These are phyloP conservation scores for Aspergillus puulaauensis DNA, from an alignment of 2,329 filamentous ascomycete genomes.

Conservation along the genomic window DNA sequence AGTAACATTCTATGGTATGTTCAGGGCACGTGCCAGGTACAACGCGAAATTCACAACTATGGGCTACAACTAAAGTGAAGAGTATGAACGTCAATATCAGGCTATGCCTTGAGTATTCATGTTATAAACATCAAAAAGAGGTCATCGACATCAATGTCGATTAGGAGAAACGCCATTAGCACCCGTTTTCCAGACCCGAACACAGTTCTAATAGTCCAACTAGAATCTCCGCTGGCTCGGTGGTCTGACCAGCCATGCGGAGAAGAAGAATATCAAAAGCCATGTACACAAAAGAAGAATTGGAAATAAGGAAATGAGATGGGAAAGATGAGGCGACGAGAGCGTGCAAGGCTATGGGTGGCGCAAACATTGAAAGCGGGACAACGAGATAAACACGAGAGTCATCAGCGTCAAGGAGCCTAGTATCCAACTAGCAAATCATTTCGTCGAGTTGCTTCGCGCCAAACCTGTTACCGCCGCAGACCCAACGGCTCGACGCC, in stretches of 20 bases:
- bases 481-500: slow-evolving; percentile 42
- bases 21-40: slow-evolving; percentile 11
- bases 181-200: slow-evolving; percentile 45
- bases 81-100: slow-evolving; percentile 19
- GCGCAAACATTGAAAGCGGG: slow-evolving; percentile 25
- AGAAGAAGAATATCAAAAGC: slow-evolving; percentile 37
- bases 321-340: slow-evolving; percentile 19
- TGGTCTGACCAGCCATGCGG: slow-evolving; percentile 23
- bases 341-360: slow-evolving; percentile 20
- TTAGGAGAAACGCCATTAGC: slow-evolving; percentile 42
- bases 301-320: slow-evolving; percentile 22
- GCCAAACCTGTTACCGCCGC: slow-evolving; percentile 36
- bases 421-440: slow-evolving; percentile 23
- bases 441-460: slow-evolving; percentile 45
- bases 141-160: slow-evolving; percentile 32
- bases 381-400: slow-evolving; percentile 27
- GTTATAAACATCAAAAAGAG: slow-evolving; percentile 32
- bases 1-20: background rate
- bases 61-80: background rate
- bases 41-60: background rate
- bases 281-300: slow-evolving; percentile 42
- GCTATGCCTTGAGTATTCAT: slow-evolving; percentile 32
- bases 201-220: slow-evolving; percentile 44
- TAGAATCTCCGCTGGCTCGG: slow-evolving; percentile 32
- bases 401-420: slow-evolving; percentile 26